Percentiles rank a stretch among this genome's conserved stretches.
These are phyloP conservation scores for Lactifluus subvellereus DNA, from an alignment of 768 basidiomycete genomes.

Conservation along the genomic window DNA sequence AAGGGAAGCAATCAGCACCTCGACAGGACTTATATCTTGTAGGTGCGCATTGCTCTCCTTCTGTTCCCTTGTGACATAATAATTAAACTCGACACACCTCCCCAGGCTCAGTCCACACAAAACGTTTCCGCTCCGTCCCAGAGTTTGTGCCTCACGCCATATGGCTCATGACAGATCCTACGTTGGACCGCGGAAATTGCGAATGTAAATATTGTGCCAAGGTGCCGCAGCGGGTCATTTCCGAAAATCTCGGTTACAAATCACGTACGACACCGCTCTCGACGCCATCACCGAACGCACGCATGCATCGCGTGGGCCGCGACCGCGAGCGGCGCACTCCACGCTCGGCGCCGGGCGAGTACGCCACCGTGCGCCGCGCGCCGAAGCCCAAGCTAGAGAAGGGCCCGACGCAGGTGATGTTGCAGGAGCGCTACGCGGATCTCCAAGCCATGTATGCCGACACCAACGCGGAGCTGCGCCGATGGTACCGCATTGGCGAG, in stretches of 20 bases:
- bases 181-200: constrained; percentile 46
- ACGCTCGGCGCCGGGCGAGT: constrained; percentile 30
- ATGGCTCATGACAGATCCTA: constrained; percentile 62
- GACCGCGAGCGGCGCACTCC: constrained; percentile 14
- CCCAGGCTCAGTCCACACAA: constrained; percentile 38
- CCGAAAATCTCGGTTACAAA: constrained; percentile 48
- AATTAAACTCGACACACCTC: neutral
- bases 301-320: constrained; percentile 19
- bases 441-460: constrained; percentile 50
- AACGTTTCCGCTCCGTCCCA: constrained; percentile 70
- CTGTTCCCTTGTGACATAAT: neutral
- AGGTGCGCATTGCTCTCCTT: constrained; percentile 39
- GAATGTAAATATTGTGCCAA: constrained; percentile 75
- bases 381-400: constrained; percentile 33
- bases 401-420: constrained; percentile 43
- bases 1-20: constrained; percentile 47
- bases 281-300: constrained; percentile 4
- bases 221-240: constrained; percentile 63
- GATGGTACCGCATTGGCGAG: constrained; percentile 66
- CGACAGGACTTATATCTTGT: constrained; percentile 76
- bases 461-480: constrained; percentile 41
- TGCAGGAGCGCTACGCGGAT: constrained; percentile 59
- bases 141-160: constrained; percentile 82
- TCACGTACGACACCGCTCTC: constrained; percentile 19
- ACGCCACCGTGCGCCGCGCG: constrained; percentile 37